Evolutionary conservation across 345 rosid species (phyloP).

Genomic region (Passiflora organensis): DNA sequence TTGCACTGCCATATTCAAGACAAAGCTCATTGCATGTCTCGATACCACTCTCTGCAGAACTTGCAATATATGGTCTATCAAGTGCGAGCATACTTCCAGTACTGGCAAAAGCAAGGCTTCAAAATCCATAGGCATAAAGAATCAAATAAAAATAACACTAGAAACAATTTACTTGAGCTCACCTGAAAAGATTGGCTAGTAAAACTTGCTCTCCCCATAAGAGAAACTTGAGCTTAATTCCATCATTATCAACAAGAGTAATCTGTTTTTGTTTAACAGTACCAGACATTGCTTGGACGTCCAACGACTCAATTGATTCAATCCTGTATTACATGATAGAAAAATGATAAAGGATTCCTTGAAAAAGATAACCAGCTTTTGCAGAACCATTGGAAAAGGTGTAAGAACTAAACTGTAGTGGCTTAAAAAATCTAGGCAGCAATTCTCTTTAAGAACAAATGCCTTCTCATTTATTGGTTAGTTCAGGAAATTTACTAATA

Average conservation of each 20-base stretch:
- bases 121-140: slow-evolving; percentile 10
- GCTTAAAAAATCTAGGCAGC: neutral
- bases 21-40: slow-evolving; percentile 54
- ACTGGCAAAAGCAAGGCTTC: slow-evolving; percentile 38
- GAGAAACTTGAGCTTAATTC: slow-evolving; percentile 53
- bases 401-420: neutral
- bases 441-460: too few relatives aligned
- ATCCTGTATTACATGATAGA: slow-evolving; percentile 46
- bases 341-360: neutral
- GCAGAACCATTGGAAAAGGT: neutral
- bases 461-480: too few relatives aligned
- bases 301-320: slow-evolving; percentile 67
- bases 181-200: slow-evolving; percentile 86
- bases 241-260: slow-evolving; percentile 68
- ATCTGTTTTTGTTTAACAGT: slow-evolving; percentile 58
- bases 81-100: slow-evolving; percentile 83
- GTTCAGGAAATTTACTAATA: neutral
- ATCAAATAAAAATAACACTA: slow-evolving; percentile 6
- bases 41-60: slow-evolving; percentile 45
- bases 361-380: too few relatives aligned
- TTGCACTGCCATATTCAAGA: slow-evolving; percentile 94
- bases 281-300: slow-evolving; percentile 48
- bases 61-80: slow-evolving; percentile 77
- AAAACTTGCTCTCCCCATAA: slow-evolving; percentile 89
- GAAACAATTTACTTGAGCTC: slow-evolving; percentile 22